Evolutionary conservation across 2,329 filamentous ascomycete genomes (phyloP), one percentile per base, ranked within the genome.

Genomic region (Paracamarosporium sp.): DNA sequence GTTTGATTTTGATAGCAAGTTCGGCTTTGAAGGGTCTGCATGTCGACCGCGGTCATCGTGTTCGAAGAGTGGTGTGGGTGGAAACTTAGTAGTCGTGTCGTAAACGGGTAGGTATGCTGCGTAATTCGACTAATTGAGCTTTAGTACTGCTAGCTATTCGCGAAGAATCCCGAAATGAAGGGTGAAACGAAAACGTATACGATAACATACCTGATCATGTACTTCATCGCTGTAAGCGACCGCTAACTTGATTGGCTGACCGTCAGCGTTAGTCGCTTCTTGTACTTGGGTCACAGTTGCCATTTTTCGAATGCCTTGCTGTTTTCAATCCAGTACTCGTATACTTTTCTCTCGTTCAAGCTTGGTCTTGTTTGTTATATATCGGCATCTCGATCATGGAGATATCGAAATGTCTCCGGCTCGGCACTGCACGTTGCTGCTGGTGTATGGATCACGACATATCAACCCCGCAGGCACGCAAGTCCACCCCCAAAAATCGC

Each of bases 11-110:
- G 61, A 62, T 8, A 81, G 67, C 1, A 82, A 68, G 60, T 80
- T 74, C 6, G 70, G 71, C 55, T 80, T 78, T 25, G 73, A 69
- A 35, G 75, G 75, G 59, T 81, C 77, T 1, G 79, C 79, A 35
- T 67, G 59, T 24, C 74, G 67, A 17, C 78, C 78, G 22, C 69
- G 71, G 30, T 80, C 79, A 30, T 35, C 20, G 35, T 54, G 50
- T 11, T 54, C 45, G 30, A 58, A 58, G 4, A 44, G 41, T 27
- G 41, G 41, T n/a, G 76, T 77, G 15, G 76, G 73, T 1, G 75
- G 70, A 53, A 77, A 80, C 15, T 61, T 74, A 2, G 73, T 77
- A 1, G 71, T 72, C 38, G 71, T 74, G 40, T 78, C 75, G 54
- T 67, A 67, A 1, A 77, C 74, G 11, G 76, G 74, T 8, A 77